Conservation (phyloP, 805 yeast species). For the Hanseniaspora mollemarum region DNA sequence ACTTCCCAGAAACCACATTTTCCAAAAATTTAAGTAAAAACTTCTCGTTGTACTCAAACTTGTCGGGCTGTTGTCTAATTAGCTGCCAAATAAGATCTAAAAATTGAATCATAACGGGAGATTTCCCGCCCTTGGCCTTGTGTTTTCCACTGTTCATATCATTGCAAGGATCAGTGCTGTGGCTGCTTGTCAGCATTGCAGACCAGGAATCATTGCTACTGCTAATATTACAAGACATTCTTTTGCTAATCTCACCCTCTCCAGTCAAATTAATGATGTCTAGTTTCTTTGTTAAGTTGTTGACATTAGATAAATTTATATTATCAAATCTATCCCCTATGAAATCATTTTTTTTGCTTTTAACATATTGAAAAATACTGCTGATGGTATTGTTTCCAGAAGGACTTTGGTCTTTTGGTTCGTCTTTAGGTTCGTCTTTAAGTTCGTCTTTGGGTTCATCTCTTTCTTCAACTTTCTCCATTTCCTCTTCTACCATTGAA, state of each 20-base stretch:
- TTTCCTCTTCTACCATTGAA: background rate
- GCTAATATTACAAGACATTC: background rate
- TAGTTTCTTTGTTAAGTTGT: background rate
- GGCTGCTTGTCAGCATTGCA: background rate
- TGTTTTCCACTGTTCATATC: background rate
- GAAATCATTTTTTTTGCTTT: background rate
- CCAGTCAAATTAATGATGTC: background rate
- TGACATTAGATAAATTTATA: background rate
- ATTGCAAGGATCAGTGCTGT: background rate
- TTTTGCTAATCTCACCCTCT: background rate
- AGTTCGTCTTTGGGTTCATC: background rate
- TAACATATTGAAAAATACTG: background rate
- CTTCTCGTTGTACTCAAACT: constrained; percentile 81
- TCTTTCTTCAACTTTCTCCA: background rate
- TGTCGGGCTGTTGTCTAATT: constrained; percentile 51
- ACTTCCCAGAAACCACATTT: constrained; percentile 87
- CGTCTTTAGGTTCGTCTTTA: no score
- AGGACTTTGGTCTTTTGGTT: background rate
- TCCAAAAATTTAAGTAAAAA: constrained; percentile 74
- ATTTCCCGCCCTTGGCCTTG: constrained; percentile 31
- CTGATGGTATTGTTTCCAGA: background rate
- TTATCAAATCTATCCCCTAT: background rate
- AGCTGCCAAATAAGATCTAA: constrained; percentile 81
- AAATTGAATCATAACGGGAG: constrained; percentile 92
- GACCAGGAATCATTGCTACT: background rate